phyloP scores from a whole-genome alignment of 257 asterid species.

The Salvia miltiorrhiza region DNA sequence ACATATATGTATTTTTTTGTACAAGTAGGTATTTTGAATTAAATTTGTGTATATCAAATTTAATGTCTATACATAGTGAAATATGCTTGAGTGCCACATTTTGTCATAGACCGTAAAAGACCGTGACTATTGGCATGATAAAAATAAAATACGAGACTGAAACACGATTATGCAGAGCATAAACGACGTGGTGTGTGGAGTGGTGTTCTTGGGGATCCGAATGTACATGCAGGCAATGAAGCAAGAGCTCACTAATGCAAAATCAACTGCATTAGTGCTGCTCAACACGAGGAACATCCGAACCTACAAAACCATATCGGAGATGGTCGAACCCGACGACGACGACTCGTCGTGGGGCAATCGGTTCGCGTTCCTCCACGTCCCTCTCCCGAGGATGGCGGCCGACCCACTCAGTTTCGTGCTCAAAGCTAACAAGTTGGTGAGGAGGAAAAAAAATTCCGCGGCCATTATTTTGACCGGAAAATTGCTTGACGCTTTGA shows the following conservation, averaged over 20 bases:
- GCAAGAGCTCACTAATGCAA: conserved; percentile 27
- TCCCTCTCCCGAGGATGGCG: conserved; percentile 38
- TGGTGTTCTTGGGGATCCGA: conserved; percentile 57
- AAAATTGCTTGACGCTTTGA: conserved; percentile 42
- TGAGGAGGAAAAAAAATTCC: conserved; percentile 52
- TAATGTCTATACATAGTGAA: too few species aligned
- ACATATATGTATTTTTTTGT: too few species aligned
- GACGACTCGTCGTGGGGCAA: conserved; percentile 69
- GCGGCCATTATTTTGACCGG: conserved; percentile 59
- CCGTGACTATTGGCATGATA: too few species aligned
- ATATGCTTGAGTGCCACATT: too few species aligned
- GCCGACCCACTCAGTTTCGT: conserved; percentile 45
- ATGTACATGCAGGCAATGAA: conserved; percentile 55
- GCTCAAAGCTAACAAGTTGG: conserved; percentile 38
- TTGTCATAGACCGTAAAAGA: too few species aligned
- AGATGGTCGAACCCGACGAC: conserved; percentile 55
- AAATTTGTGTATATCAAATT: not conserved
- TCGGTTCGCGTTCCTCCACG: conserved; percentile 76
- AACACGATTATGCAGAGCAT: conserved; percentile 37
- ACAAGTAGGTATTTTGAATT: not conserved
- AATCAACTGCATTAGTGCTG: conserved; percentile 64
- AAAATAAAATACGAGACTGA: not conserved
- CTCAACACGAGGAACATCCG: conserved; percentile 72
- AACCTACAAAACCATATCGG: conserved; percentile 64
- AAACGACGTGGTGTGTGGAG: conserved; percentile 80